phyloP scores from a whole-genome alignment of 768 basidiomycete species.

The Boletales sp. region DNA sequence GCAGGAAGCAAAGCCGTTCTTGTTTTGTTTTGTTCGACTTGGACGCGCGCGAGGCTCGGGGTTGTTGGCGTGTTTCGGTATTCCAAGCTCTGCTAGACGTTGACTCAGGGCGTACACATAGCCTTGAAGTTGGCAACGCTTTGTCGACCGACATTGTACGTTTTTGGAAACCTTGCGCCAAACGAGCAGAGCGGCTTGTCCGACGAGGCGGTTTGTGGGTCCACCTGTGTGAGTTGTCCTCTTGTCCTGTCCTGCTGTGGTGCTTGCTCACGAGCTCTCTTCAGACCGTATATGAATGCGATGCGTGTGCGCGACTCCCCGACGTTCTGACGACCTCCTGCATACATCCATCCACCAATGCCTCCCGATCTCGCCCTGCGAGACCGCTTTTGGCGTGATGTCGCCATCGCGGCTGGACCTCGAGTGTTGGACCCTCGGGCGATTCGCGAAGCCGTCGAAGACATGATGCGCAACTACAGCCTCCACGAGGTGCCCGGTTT shows the following conservation, averaged over 20 bases:
- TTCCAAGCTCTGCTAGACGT: background rate
- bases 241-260: conserved; percentile 1
- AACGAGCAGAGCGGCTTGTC: conserved; percentile 4
- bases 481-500: conserved; percentile 18
- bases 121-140: conserved; percentile 7
- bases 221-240: conserved; percentile 6
- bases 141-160: conserved; percentile 3
- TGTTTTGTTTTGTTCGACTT: too few species aligned
- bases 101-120: too few species aligned
- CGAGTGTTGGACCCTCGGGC: conserved; percentile 6
- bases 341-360: conserved; percentile 14
- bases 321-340: background rate
- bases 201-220: conserved; percentile 18
- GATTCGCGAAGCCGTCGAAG: conserved; percentile 20
- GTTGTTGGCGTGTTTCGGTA: background rate
- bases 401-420: conserved; percentile 10
- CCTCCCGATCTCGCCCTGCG: conserved; percentile 9
- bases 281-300: conserved; percentile 10
- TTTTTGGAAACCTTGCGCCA: conserved; percentile 18
- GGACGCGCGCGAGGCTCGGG: background rate
- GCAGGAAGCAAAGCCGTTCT: background rate
- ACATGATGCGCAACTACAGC: conserved; percentile 21
- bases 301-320: background rate
- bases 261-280: background rate
- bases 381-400: conserved; percentile 26